These are phyloP conservation scores for Neurospora hispaniola DNA, from an alignment of 495 filamentous ascomycete species.

Conservation along the genomic window DNA sequence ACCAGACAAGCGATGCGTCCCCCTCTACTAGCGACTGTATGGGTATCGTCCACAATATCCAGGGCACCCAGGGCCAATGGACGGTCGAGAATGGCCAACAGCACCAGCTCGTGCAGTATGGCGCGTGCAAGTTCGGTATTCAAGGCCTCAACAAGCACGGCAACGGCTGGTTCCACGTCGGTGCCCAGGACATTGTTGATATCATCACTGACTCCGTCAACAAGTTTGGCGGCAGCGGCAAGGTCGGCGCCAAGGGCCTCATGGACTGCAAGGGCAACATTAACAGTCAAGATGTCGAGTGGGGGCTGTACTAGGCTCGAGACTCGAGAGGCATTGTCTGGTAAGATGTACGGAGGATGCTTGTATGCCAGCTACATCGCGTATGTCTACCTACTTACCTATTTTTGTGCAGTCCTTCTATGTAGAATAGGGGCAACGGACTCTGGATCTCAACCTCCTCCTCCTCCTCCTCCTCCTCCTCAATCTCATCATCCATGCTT, in stretches of 20 bases:
- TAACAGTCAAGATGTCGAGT: constrained; percentile 6
- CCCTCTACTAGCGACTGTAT: constrained; percentile 21
- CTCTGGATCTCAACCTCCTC: no score
- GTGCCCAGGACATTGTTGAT: constrained; percentile 21
- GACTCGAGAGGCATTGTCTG: neutral
- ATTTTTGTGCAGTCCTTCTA: no score
- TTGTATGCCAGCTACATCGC: no score
- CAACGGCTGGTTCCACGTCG: constrained; percentile 11
- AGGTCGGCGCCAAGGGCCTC: constrained; percentile 20
- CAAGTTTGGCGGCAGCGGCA: constrained; percentile 12
- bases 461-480: no score
- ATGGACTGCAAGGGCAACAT: constrained; percentile 17
- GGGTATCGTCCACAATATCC: constrained; percentile 24
- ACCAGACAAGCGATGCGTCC: constrained; percentile 21
- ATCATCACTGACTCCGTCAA: constrained; percentile 16
- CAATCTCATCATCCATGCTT: neutral
- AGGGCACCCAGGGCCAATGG: constrained; percentile 9
- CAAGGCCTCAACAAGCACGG: neutral
- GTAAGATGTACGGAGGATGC: neutral
- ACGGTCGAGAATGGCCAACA: neutral
- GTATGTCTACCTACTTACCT: neutral
- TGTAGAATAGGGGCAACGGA: no score
- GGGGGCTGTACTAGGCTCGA: constrained; percentile 8
- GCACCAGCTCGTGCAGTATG: constrained; percentile 7
- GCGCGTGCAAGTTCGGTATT: constrained; percentile 9